Percentiles rank a stretch among this genome's conserved stretches.
Evolutionary conservation across 768 basidiomycete species (phyloP).

Genomic region (Agrocybe praecox): DNA sequence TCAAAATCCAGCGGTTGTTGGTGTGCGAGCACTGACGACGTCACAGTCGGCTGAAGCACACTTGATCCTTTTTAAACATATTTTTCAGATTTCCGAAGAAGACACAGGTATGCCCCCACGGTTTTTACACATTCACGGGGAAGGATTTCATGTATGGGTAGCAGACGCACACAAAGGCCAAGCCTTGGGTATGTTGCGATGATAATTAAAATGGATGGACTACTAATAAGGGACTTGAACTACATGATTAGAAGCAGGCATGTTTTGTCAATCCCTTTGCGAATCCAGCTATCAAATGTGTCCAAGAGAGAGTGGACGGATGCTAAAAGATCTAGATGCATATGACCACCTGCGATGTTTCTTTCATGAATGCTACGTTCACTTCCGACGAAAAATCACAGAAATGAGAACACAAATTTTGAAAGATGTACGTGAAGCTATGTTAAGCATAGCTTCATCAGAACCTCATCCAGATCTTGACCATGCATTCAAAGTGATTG

Average conservation of each 20-base stretch:
- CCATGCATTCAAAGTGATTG: conserved; percentile 13
- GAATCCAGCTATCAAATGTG: not conserved
- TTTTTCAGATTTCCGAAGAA: conserved; percentile 19
- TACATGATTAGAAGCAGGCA: not conserved
- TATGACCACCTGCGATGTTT: conserved; percentile 27
- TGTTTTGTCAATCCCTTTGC: not conserved
- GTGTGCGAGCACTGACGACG: conserved; percentile 23
- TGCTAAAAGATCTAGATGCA: conserved; percentile 10
- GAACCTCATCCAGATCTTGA: conserved; percentile 17
- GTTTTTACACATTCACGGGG: conserved; percentile 3
- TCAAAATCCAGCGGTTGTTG: conserved; percentile 17
- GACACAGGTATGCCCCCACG: conserved; percentile 20
- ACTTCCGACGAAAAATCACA: conserved; percentile 21
- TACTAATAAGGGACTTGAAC: not conserved
- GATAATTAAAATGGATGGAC: not conserved
- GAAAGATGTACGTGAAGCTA: conserved; percentile 14
- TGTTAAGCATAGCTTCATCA: conserved; percentile 25
- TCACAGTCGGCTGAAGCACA: conserved; percentile 27
- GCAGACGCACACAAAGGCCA: conserved; percentile 28
- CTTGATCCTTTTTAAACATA: conserved; percentile 18
- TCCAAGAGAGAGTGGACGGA: not conserved
- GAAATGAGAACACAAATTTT: conserved; percentile 4
- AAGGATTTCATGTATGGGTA: conserved; percentile 18
- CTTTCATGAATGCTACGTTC: conserved; percentile 21
- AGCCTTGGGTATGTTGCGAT: conserved; percentile 17